Percentiles rank a stretch among this genome's conserved stretches.
phyloP scores from a whole-genome alignment of 2,329 filamentous ascomycete species.

The Penicillium hesseltinei region DNA sequence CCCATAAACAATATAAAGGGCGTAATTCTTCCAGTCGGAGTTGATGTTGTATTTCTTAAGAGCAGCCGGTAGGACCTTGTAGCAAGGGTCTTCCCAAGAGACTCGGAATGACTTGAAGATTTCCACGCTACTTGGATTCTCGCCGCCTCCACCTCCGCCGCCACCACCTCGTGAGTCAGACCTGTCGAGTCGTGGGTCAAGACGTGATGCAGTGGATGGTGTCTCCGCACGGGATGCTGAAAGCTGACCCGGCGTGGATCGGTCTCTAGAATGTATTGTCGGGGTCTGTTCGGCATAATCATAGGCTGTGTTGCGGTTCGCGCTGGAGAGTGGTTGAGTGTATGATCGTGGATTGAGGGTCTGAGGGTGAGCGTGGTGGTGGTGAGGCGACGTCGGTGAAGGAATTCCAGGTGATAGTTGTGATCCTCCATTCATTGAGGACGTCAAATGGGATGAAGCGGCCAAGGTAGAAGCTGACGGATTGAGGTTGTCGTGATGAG shows the following conservation, averaged over 20 bases:
- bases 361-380: constrained; percentile 40
- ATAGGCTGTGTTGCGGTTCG: constrained; percentile 30
- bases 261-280: constrained; percentile 33
- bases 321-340: constrained; percentile 32
- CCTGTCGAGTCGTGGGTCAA: constrained; percentile 15
- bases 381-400: constrained; percentile 46
- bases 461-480: constrained; percentile 67
- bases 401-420: constrained; percentile 52
- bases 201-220: constrained; percentile 25
- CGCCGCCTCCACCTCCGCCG: constrained; percentile 17
- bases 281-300: constrained; percentile 42
- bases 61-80: constrained; percentile 93
- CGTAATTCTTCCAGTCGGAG: constrained; percentile 95
- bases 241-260: constrained; percentile 32
- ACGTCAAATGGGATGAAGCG: constrained; percentile 68
- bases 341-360: constrained; percentile 48
- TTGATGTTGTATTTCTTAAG: constrained; percentile 98
- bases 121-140: constrained; percentile 62
- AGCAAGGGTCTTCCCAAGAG: constrained; percentile 95
- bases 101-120: constrained; percentile 99
- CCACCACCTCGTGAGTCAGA: constrained; percentile 28
- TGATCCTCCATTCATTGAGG: constrained; percentile 62
- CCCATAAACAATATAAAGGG: constrained; percentile 97
- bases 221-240: constrained; percentile 33
- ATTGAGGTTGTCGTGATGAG: constrained; percentile 59